These are phyloP conservation scores for Cercospora sp. DNA, from an alignment of 2,329 filamentous ascomycete species.

Conservation along the genomic window DNA sequence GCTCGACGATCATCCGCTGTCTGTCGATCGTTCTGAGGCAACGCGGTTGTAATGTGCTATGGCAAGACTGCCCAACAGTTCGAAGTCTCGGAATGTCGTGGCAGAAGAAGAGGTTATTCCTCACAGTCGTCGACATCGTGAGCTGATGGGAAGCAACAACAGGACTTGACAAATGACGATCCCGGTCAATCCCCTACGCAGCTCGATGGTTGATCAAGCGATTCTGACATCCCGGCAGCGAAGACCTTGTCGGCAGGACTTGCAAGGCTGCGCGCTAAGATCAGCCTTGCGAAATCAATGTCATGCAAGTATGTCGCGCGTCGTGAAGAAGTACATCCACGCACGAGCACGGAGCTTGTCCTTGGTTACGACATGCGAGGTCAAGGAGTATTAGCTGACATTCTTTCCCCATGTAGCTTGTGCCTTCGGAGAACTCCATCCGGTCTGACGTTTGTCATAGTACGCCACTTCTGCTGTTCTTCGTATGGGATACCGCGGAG, in stretches of 20 bases:
- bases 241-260: neutral
- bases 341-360: neutral
- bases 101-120: neutral
- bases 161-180: neutral
- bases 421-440: neutral
- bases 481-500: neutral
- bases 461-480: neutral
- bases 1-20: neutral
- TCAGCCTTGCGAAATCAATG: neutral
- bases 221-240: neutral
- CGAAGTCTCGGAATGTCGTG: neutral
- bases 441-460: neutral
- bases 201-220: neutral
- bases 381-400: slow-evolving; percentile 2
- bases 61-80: neutral
- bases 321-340: neutral
- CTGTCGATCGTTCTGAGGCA: neutral
- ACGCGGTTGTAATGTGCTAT: neutral
- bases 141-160: neutral
- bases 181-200: neutral
- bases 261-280: neutral
- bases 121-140: neutral
- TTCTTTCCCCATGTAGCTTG: neutral
- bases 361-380: neutral
- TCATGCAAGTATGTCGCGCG: slow-evolving; percentile 1